Base-by-base conservation (phyloP, 163 green algal species). In the Scenedesmus sp. region DNA sequence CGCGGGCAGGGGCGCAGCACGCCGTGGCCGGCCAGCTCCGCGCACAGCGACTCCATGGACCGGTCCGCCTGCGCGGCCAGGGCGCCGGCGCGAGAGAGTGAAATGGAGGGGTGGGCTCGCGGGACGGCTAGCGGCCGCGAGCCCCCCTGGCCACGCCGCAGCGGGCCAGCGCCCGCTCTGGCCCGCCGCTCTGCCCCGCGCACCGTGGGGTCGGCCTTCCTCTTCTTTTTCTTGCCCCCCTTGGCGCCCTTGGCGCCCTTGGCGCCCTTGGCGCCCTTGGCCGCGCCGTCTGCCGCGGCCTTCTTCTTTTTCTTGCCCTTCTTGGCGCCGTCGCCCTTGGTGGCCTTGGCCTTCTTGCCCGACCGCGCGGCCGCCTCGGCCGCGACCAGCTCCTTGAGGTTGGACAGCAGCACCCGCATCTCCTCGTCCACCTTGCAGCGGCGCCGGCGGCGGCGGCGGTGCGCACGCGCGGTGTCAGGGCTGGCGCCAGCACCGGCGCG, bases 301-400 rank as follows among this genome's bases (percentile, higher is more conserved):
- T 82, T 83, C 69, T 89, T 90, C 29, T 47, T 76, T 5, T 60
- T 63, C 65, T 87, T 85, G 60, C 84, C 89, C 47, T 84, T 87
- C 36, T 90, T 90, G 45, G 82, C 87, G 57, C 83, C 86, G 73
- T 90, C 91, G 70, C 84, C 86, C 7, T 10, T 10, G 39, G 39
- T 47, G 72, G 89, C 92, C 82, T 94, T 94, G 53, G 75, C 83
- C 87, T 97, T 96, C 80, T 96, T 95, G 58, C 89, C 90, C 44
- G 86, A 78, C 85, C 94, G 94, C 34, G 89, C 91, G 3, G 90
- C 91, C 7, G 82, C 65, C 84, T 97, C 92, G 6, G 92, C 92
- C 28, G 91, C 90, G 67, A 94, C 85, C 83, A 96, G 91, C 75
- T 92, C 90, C 86, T 96, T 95, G 31, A 97, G 87, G 83, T 96